Evolutionary conservation across 1,139 yeast genomes (phyloP).

Genomic region (Geotrichum reessii): DNA sequence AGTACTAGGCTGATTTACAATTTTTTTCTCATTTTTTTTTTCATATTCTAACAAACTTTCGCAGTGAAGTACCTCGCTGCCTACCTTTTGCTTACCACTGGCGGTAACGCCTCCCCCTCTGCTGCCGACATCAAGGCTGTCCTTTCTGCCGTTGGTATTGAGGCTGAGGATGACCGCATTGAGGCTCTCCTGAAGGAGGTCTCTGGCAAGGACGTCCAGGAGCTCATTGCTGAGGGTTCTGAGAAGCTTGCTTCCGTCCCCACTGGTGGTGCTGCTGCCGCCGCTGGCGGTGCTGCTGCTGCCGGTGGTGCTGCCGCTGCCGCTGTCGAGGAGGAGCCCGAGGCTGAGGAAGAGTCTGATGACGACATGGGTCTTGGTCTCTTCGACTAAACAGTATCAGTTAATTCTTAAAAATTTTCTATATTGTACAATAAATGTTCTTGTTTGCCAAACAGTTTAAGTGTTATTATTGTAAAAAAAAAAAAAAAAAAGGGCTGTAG

Average conservation of each 20-base stretch:
- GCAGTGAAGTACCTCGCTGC: slow-evolving; percentile 47
- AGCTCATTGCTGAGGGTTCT: slow-evolving; percentile 94
- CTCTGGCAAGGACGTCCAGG: slow-evolving; percentile 88
- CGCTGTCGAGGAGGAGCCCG: slow-evolving; percentile 64
- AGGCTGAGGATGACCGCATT: slow-evolving; percentile 88
- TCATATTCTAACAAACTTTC: slow-evolving; percentile 4
- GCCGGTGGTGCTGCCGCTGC: slow-evolving; percentile 65
- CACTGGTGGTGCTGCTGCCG: slow-evolving; percentile 92
- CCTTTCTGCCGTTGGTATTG: slow-evolving; percentile 90
- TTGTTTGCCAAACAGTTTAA: neutral
- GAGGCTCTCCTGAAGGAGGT: slow-evolving; percentile 80
- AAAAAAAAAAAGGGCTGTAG: neutral
- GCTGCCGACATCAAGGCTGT: slow-evolving; percentile 87
- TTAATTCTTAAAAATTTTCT: neutral
- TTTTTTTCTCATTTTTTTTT: neutral
- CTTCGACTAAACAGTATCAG: slow-evolving; percentile 34
- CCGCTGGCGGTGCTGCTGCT: slow-evolving; percentile 63
- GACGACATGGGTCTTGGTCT: slow-evolving; percentile 53
- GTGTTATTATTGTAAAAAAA: neutral
- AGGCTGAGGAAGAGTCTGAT: slow-evolving; percentile 59
- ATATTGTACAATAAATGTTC: neutral
- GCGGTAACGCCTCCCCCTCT: slow-evolving; percentile 65
- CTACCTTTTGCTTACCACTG: slow-evolving; percentile 44
- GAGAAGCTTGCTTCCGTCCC: slow-evolving; percentile 95
- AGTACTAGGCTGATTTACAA: neutral